Evolutionary conservation across 345 rosid species (phyloP), one percentile per base, ranked within the genome.

Genomic region (Hirschfeldia incana): DNA sequence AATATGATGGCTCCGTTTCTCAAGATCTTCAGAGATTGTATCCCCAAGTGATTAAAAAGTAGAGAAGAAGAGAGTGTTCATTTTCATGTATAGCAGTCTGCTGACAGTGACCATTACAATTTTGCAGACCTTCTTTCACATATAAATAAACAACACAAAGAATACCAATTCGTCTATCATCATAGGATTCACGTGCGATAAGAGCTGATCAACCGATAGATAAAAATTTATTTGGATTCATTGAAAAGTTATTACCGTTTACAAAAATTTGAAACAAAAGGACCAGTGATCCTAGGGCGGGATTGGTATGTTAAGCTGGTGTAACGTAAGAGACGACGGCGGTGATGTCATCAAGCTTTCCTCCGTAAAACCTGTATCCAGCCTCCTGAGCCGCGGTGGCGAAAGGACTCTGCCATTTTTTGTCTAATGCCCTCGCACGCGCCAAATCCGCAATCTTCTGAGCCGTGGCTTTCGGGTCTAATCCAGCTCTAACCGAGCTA

Each of bases 271-370:
- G 49, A 60, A 44, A 0, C 9, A 9, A 61, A 70, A 51, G 21
- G 21, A 27, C 8, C 42, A 34, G 8, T 15, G 13, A 4, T 28
- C 28, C 15, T 16, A 3, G 9, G 9, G 21, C 28, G 60, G 12
- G 62, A 21, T 17, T 16, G 9, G 65, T 17, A 21, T 67, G 21
- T 67, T 29, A 75, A 64, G 67, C 63, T 32, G 61, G 75, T 65
- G 86, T 83, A 49, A 94, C 71, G 71, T 84, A 90, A 26, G 99
- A 95, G 69, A 95, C 97, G 21, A 95, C 91, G 17, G 89, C 97
- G 2, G 99, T 95, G 73, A 95, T 91, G 81, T 95, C 98, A 49
- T 95, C 98, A 71, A 95, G 96, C 84, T 95, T 95, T 81, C 99
- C 98, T n/a, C 98, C 98, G 59, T 84, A 83, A 70, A 87, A 95